phyloP scores from a whole-genome alignment of 1,284 basidiomycete species.

The Cutaneotrichosporon mucoides region DNA sequence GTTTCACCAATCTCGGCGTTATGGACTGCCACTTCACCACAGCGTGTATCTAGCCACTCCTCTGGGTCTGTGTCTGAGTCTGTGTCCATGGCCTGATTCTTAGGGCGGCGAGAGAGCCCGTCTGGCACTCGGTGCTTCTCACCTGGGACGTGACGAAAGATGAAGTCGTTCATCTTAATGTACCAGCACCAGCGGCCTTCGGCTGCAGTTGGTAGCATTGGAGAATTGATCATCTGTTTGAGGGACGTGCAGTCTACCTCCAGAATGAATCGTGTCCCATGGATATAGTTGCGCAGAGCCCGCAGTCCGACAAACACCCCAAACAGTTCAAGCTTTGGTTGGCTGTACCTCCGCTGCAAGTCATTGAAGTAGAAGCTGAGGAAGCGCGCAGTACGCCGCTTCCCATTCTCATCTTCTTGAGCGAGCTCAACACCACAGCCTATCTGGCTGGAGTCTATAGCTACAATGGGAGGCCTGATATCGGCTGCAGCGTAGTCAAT shows the following conservation, averaged over 20 bases:
- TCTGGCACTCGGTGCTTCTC: slow-evolving; percentile 4
- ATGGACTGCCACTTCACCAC: not conserved
- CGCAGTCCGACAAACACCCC: slow-evolving; percentile 6
- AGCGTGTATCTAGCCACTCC: slow-evolving; percentile 1
- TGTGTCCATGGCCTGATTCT: not conserved
- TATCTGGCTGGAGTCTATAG: slow-evolving; percentile 8
- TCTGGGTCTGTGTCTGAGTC: slow-evolving; percentile 5
- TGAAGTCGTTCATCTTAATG: slow-evolving; percentile 10
- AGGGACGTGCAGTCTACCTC: slow-evolving; percentile 8
- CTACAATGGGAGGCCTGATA: not conserved
- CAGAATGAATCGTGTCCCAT: slow-evolving; percentile 6
- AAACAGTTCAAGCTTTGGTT: slow-evolving; percentile 13
- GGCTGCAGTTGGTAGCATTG: too few relatives aligned
- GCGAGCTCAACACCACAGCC: slow-evolving; percentile 1
- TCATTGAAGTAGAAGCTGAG: slow-evolving; percentile 11
- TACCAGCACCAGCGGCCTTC: slow-evolving; percentile 16
- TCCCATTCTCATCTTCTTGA: not conserved
- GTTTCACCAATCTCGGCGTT: not conserved
- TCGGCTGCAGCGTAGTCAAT: not conserved
- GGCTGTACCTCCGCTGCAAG: too few relatives aligned
- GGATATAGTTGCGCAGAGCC: not conserved
- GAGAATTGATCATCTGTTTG: slow-evolving; percentile 11
- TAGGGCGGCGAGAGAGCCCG: slow-evolving; percentile 1
- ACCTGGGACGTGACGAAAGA: slow-evolving; percentile 1
- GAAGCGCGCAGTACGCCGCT: slow-evolving; percentile 7